These are phyloP conservation scores for Flagelloscypha sp. DNA, from an alignment of 768 basidiomycete genomes.

Conservation along the genomic window DNA sequence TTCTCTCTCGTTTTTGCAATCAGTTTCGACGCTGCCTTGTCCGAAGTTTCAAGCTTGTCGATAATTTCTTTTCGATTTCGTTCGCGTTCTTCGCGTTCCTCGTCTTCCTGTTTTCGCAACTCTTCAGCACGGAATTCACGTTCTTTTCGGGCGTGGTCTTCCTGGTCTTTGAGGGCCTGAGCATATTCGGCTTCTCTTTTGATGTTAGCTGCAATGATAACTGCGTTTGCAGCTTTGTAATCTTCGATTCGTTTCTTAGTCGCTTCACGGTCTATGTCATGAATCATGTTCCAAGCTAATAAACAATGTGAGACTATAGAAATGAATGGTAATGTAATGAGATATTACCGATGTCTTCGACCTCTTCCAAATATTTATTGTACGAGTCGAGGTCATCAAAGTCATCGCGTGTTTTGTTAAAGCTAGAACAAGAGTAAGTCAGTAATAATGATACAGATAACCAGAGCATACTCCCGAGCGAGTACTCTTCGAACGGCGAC, in stretches of 20 bases:
- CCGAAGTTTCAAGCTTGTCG: constrained; percentile 72
- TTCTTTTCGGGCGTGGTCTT: constrained; percentile 69
- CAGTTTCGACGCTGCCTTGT: constrained; percentile 60
- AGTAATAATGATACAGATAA: not conserved
- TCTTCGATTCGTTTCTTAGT: constrained; percentile 79
- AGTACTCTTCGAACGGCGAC: constrained; percentile 82
- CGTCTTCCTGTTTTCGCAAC: constrained; percentile 58
- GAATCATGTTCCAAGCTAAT: constrained; percentile 89
- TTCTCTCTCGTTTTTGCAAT: constrained; percentile 62
- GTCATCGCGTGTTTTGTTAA: constrained; percentile 90
- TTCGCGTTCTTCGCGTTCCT: constrained; percentile 70
- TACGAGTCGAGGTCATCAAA: constrained; percentile 73
- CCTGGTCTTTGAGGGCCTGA: constrained; percentile 65
- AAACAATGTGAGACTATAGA: constrained; percentile 1
- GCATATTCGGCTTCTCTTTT: constrained; percentile 75
- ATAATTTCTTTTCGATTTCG: constrained; percentile 68
- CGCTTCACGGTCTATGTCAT: constrained; percentile 69
- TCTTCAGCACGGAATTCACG: constrained; percentile 63
- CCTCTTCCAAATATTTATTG: constrained; percentile 94
- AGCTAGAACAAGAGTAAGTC: constrained; percentile 38
- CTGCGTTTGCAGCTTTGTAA: constrained; percentile 75
- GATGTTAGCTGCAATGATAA: constrained; percentile 74
- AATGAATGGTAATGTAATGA: constrained; percentile 7
- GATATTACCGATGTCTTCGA: constrained; percentile 73
- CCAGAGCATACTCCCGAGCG: constrained; percentile 69